A percentile compares a stretch with the other conserved stretches of the same genome.
phyloP scores from a whole-genome alignment of 1,139 yeast genomes.

The Taphrina communis region DNA sequence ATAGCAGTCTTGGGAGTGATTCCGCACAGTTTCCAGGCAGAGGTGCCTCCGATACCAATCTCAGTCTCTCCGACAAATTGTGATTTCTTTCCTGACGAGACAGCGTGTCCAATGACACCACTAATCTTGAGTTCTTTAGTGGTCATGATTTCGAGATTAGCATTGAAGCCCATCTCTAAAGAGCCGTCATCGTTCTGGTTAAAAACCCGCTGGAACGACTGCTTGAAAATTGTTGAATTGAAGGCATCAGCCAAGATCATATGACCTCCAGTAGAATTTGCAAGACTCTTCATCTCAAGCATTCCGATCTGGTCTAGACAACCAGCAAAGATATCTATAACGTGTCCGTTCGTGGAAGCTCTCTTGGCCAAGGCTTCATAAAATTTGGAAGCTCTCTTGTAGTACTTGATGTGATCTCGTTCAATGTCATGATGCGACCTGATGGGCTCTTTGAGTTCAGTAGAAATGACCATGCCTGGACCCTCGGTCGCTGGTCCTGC shows the following conservation, averaged over 20 bases:
- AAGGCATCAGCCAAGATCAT: constrained; percentile 91
- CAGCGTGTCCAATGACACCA: constrained; percentile 93
- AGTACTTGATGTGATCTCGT: constrained; percentile 86
- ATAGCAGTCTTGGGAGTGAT: constrained; percentile 85
- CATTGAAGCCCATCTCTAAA: constrained; percentile 85
- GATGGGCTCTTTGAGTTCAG: constrained; percentile 90
- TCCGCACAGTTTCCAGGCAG: constrained; percentile 82
- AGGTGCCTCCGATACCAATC: constrained; percentile 90
- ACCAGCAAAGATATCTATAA: constrained; percentile 93
- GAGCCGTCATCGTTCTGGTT: constrained; percentile 84
- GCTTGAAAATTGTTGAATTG: constrained; percentile 94
- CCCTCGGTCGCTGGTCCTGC: constrained; percentile 96
- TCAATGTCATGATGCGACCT: constrained; percentile 97
- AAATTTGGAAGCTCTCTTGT: constrained; percentile 85
- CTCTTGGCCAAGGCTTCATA: constrained; percentile 80
- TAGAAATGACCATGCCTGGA: constrained; percentile 93
- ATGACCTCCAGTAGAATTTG: constrained; percentile 93
- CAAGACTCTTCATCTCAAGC: constrained; percentile 90
- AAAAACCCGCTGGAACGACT: constrained; percentile 85
- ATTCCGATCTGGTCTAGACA: constrained; percentile 98
- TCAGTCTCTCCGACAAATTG: constrained; percentile 87
- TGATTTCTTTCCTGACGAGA: constrained; percentile 68
- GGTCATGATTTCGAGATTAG: constrained; percentile 82
- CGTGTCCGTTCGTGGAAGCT: constrained; percentile 77
- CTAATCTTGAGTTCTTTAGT: constrained; percentile 86